These are phyloP conservation scores for Crassisporium funariophilum DNA, from an alignment of 768 basidiomycete genomes.

Conservation along the genomic window DNA sequence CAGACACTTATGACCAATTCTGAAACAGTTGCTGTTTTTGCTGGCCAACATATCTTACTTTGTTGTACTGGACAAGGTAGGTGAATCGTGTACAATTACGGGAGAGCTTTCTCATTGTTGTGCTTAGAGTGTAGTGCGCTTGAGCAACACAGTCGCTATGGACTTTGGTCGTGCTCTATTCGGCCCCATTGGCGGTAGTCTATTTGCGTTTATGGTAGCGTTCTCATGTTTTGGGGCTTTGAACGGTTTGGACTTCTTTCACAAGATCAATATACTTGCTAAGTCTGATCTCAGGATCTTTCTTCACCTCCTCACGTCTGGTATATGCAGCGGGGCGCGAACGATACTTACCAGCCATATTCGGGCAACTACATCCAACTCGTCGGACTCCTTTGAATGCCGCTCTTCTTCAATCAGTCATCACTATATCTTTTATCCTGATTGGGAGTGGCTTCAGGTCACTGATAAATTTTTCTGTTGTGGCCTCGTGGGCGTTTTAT, in stretches of 20 bases:
- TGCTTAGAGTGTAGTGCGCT: conserved; percentile 58
- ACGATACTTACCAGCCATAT: conserved; percentile 81
- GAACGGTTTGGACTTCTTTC: conserved; percentile 55
- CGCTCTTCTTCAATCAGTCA: conserved; percentile 70
- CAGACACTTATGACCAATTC: conserved; percentile 3
- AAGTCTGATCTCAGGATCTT: conserved; percentile 47
- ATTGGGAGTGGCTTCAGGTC: conserved; percentile 89
- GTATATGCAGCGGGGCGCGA: conserved; percentile 90
- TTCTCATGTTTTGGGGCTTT: conserved; percentile 95
- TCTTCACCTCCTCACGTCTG: conserved; percentile 79
- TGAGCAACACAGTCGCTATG: conserved; percentile 84
- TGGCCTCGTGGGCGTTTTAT: conserved; percentile 86
- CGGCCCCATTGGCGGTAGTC: conserved; percentile 80
- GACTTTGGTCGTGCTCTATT: conserved; percentile 91
- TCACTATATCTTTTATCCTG: conserved; percentile 79
- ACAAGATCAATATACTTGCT: conserved; percentile 7
- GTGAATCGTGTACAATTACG: conserved; percentile 3
- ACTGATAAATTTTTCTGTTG: conserved; percentile 87
- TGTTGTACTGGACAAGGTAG: conserved; percentile 84
- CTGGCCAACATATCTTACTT: conserved; percentile 90
- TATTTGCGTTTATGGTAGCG: conserved; percentile 91
- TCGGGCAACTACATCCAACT: conserved; percentile 72
- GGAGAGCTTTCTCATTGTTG: conserved; percentile 4
- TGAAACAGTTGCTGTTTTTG: conserved; percentile 67
- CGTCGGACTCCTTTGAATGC: conserved; percentile 90